Conservation (phyloP, 371 early-diverging fungal species). For the Batrachochytrium dendrobatidis region DNA sequence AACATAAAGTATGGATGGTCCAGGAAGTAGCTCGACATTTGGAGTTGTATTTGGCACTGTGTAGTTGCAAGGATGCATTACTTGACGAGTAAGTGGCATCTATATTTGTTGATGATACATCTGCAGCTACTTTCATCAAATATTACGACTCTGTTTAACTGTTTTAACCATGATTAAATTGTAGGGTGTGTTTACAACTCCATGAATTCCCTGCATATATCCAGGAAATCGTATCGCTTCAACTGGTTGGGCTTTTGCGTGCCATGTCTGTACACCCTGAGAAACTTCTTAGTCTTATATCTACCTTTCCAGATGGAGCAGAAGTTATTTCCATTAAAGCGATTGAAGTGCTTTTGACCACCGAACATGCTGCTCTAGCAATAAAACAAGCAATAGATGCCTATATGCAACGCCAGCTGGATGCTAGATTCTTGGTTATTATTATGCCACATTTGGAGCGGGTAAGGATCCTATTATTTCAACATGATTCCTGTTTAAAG, state of each 20-base stretch:
- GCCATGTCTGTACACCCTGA: slow-evolving; percentile 14
- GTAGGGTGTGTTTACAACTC: neutral
- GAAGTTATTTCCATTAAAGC: neutral
- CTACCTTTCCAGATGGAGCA: neutral
- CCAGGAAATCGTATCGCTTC: slow-evolving; percentile 18
- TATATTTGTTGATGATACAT: neutral
- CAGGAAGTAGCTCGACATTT: slow-evolving; percentile 32
- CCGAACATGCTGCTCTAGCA: slow-evolving; percentile 43
- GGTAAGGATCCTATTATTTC: neutral
- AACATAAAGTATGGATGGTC: slow-evolving; percentile 24
- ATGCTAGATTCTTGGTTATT: slow-evolving; percentile 36
- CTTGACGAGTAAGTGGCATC: slow-evolving; percentile 21
- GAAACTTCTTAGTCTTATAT: neutral
- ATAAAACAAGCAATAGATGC: slow-evolving; percentile 62
- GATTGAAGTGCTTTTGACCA: neutral
- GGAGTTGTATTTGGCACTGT: slow-evolving; percentile 41
- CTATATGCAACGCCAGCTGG: slow-evolving; percentile 54
- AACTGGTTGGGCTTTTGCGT: slow-evolving; percentile 57
- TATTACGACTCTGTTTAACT: neutral
- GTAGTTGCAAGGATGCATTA: slow-evolving; percentile 35
- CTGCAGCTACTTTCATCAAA: neutral
- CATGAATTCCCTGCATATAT: neutral
- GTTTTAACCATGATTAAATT: too few relatives aligned
- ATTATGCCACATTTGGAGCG: neutral
- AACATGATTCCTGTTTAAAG: neutral